Evolutionary conservation across 768 basidiomycete species (phyloP), one percentile per base, ranked within the genome.

Genomic region (Kwoniella shandongensis): DNA sequence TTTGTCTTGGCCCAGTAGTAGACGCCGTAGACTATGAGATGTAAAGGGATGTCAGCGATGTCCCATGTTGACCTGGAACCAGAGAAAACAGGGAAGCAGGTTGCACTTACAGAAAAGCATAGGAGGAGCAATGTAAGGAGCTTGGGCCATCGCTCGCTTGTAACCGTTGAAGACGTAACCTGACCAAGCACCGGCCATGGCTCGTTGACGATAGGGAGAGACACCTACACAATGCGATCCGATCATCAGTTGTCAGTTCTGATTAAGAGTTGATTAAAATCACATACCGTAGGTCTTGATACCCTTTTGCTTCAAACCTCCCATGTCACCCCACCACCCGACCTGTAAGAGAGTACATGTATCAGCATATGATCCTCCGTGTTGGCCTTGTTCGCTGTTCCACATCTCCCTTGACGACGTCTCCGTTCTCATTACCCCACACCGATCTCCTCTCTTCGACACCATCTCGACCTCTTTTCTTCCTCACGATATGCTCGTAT

Each of bases 261-360:
- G 1, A 8, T 39, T 51, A 3, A 13, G 13, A 15, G 48, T 45
- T 35, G 50, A 3, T 41, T 30, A 27, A 27, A 38, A n/a, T 7
- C 10, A 84, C 89, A 79, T 70, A 94, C 92, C 82, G 82, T 94
- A 96, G 70, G 81, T 79, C 48, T 83, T 79, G 57, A 93, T 81
- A 50, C 91, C 91, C 78, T 83, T 89, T 71, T 86, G 85, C 74
- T 84, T 85, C 66, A 81, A 81, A 41, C 82, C 79, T 59, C 83
- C 82, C 65, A 81, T 80, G 78, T 88, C 85, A 79, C 91, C 91
- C 91, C 91, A 96, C 91, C 91, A 96, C 49, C 86, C 80, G 78
- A 82, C 87, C 89, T 93, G 73, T 23, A 4, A 2, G 20, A 51
- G 42, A 58, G 51, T 55, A 50, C 15, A 22, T 23, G 4, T 54